These are phyloP conservation scores for Blastobotrys attinorum DNA, from an alignment of 805 yeast species.

Conservation along the genomic window DNA sequence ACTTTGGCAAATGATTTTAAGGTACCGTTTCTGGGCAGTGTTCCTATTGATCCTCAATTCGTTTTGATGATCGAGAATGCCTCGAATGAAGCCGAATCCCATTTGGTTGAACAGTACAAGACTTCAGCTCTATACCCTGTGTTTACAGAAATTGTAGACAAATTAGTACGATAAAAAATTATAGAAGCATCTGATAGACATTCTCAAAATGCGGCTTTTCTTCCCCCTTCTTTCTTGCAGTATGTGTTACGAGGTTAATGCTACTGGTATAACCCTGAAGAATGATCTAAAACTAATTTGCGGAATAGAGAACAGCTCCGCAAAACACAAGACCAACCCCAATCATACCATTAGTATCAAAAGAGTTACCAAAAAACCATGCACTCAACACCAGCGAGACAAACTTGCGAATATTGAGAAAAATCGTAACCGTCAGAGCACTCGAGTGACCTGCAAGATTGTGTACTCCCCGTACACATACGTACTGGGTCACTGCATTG, in stretches of 20 bases:
- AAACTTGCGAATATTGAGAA: constrained; percentile 54
- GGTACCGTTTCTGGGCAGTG: constrained; percentile 69
- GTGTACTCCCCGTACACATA: constrained; percentile 65
- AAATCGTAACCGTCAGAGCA: constrained; percentile 58
- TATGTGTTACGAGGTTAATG: too few species aligned
- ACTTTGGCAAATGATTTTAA: constrained; percentile 52
- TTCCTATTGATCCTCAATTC: constrained; percentile 91
- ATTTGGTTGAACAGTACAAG: constrained; percentile 21
- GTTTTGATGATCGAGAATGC: constrained; percentile 73
- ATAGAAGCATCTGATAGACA: too few species aligned
- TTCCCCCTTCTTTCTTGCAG: too few species aligned
- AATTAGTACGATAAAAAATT: too few species aligned
- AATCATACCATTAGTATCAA: constrained; percentile 33
- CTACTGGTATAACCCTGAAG: too few species aligned
- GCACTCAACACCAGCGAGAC: constrained; percentile 51
- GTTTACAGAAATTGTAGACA: constrained; percentile 40
- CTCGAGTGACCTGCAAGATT: constrained; percentile 46
- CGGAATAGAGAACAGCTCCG: constrained; percentile 50
- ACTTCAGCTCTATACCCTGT: constrained; percentile 34
- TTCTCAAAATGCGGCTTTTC: too few species aligned
- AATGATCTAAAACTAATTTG: too few species aligned
- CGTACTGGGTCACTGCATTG: constrained; percentile 47
- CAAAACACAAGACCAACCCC: constrained; percentile 47
- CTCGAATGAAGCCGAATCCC: constrained; percentile 8
- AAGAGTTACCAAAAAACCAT: constrained; percentile 39